A percentile compares a stretch with the other conserved stretches of the same genome.
These are phyloP conservation scores for Tranzscheliella williamsii DNA, from an alignment of 1,284 basidiomycete genomes.

Conservation along the genomic window DNA sequence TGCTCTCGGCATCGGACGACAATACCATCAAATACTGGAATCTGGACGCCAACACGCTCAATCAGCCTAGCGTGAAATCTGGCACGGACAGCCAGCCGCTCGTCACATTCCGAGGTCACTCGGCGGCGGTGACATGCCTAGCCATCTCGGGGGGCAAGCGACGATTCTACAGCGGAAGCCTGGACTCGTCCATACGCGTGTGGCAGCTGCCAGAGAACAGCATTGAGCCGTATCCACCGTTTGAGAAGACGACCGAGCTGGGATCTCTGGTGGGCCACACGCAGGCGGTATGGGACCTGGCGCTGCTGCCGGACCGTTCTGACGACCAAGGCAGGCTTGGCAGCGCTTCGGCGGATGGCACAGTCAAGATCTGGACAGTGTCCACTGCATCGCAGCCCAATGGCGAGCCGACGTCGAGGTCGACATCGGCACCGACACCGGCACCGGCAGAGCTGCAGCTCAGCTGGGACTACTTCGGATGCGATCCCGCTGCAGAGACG, in stretches of 20 bases:
- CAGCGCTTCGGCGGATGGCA: constrained; percentile 85
- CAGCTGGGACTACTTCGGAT: constrained; percentile 73
- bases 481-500: constrained; percentile 61
- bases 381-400: background rate
- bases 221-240: constrained; percentile 76
- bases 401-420: constrained; percentile 7
- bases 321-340: constrained; percentile 68
- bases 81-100: constrained; percentile 62
- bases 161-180: constrained; percentile 83
- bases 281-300: constrained; percentile 92
- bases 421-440: background rate
- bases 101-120: constrained; percentile 88
- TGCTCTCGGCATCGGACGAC: constrained; percentile 92
- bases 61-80: constrained; percentile 22
- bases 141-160: constrained; percentile 77
- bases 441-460: constrained; percentile 59
- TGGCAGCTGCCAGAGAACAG: constrained; percentile 70
- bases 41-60: constrained; percentile 62
- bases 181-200: constrained; percentile 88
- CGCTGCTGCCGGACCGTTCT: constrained; percentile 62
- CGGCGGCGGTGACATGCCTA: constrained; percentile 84
- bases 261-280: constrained; percentile 87
- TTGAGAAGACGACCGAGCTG: constrained; percentile 75
- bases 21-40: constrained; percentile 95
- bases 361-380: constrained; percentile 80